phyloP scores from a whole-genome alignment of 306 rosid genomes.

The Rosa lucieae region DNA sequence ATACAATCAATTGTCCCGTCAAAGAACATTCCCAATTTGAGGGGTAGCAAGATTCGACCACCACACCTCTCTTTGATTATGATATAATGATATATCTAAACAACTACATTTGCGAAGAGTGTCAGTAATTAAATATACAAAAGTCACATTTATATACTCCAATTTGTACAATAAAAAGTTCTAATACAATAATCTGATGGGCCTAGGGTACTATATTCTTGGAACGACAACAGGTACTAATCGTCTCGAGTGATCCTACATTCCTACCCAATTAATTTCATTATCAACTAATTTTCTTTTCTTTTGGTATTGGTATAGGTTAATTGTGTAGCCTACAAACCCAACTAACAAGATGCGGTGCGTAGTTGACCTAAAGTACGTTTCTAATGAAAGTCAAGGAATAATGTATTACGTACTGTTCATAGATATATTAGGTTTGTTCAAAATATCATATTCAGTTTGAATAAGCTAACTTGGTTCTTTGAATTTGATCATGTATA shows the following conservation, averaged over 20 bases:
- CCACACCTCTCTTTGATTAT: conserved; percentile 3
- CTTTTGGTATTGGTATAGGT: background rate
- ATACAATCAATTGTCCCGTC: background rate
- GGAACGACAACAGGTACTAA: background rate
- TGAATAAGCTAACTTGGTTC: conserved; percentile 8
- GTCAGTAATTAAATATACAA: background rate
- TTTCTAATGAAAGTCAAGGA: conserved; percentile 21
- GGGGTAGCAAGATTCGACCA: conserved; percentile 11
- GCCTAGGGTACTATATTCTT: background rate
- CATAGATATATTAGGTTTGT: background rate
- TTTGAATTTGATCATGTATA: conserved; percentile 16
- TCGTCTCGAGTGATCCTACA: background rate
- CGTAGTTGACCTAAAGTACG: conserved; percentile 33
- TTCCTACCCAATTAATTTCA: background rate
- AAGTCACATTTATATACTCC: background rate
- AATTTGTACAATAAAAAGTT: background rate
- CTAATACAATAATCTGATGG: background rate
- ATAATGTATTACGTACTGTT: background rate
- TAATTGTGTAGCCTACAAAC: background rate
- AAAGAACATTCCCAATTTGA: conserved; percentile 11
- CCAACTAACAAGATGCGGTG: conserved; percentile 26
- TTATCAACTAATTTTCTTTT: background rate
- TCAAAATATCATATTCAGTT: background rate
- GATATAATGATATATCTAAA: conserved; percentile 11
- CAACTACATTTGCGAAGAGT: conserved; percentile 3